A percentile compares a stretch with the other conserved stretches of the same genome.
phyloP scores from a whole-genome alignment of 148 eudicot genomes.

The Arbutus unedo region DNA sequence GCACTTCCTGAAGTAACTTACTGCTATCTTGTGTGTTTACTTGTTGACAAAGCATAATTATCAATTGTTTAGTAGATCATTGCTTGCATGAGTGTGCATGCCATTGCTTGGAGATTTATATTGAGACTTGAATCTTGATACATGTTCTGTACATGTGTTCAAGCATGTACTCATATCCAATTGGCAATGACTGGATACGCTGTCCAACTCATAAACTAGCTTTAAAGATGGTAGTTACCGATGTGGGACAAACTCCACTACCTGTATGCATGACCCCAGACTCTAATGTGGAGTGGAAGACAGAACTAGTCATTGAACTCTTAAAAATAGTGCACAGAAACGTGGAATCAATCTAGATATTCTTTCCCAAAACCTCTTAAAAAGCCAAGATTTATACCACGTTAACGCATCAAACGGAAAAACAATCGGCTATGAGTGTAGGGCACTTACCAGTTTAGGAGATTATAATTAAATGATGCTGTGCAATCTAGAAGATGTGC shows the following conservation, averaged over 20 bases:
- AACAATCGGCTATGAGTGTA: not conserved
- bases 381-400: not conserved
- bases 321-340: not conserved
- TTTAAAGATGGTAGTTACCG: not conserved
- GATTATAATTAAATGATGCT: not conserved
- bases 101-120: not conserved
- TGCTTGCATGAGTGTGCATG: not conserved
- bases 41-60: not conserved
- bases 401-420: not conserved
- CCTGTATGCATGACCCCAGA: not conserved
- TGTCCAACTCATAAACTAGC: not conserved
- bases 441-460: not conserved
- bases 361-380: not conserved
- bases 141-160: not conserved
- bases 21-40: not conserved
- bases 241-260: not conserved
- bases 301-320: not conserved
- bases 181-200: not conserved
- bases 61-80: not conserved
- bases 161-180: not conserved
- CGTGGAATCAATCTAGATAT: not conserved
- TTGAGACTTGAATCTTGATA: not conserved
- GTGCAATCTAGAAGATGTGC: not conserved
- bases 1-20: conserved; percentile 4
- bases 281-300: not conserved